Conservation (phyloP, 2,329 filamentous ascomycete species). For the Cadophora sp. region DNA sequence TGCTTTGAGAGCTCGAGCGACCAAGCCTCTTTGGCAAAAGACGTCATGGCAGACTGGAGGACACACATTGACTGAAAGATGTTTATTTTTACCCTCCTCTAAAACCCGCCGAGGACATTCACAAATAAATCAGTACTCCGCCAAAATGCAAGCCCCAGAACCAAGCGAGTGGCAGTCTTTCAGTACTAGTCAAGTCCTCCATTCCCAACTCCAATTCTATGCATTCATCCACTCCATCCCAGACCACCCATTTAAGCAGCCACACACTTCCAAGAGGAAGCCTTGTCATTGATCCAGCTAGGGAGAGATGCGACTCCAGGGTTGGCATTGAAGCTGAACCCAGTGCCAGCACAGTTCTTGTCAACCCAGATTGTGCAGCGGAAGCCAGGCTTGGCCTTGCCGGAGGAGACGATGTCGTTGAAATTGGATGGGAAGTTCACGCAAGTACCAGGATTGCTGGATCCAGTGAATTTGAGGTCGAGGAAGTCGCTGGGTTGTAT, state of each 20-base stretch:
- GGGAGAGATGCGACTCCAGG: conserved; percentile 16
- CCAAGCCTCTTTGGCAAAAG: too few species aligned
- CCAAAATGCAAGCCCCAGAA: background rate
- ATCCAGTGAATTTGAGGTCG: conserved; percentile 27
- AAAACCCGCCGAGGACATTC: too few species aligned
- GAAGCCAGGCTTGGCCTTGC: conserved; percentile 29
- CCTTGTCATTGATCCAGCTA: conserved; percentile 25
- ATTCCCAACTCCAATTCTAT: background rate
- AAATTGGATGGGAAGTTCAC: conserved; percentile 24
- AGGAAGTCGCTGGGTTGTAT: conserved; percentile 17
- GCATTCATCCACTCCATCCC: background rate
- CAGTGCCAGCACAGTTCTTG: conserved; percentile 18
- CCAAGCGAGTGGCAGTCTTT: conserved; percentile 11
- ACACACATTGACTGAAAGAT: too few species aligned
- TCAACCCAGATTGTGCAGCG: conserved; percentile 28
- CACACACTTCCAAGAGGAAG: conserved; percentile 27
- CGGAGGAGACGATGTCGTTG: conserved; percentile 22
- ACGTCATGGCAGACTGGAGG: too few species aligned
- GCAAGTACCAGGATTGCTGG: conserved; percentile 17
- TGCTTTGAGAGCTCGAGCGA: too few species aligned
- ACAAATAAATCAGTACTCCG: too few species aligned
- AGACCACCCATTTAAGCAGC: conserved; percentile 12
- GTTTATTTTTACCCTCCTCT: too few species aligned
- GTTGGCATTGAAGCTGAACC: conserved; percentile 26
- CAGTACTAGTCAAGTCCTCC: background rate